phyloP scores from a whole-genome alignment of 2,329 filamentous ascomycete genomes.

The Penicillium sp. region DNA sequence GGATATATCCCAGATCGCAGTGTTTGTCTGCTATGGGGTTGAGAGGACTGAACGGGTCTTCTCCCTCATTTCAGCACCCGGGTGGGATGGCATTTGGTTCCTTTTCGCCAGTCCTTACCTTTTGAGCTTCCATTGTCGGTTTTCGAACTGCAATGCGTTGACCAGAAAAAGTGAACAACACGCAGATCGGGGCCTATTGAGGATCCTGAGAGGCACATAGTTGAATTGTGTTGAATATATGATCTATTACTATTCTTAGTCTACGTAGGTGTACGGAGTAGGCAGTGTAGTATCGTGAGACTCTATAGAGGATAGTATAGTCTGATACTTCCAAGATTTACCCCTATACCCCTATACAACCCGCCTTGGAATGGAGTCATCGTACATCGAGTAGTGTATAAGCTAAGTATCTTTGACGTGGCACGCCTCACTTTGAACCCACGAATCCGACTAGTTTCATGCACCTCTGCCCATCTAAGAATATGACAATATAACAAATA shows the following conservation, averaged over 20 bases:
- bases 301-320: too few species aligned
- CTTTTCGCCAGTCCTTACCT: constrained; percentile 31
- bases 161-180: constrained; percentile 31
- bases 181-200: constrained; percentile 17
- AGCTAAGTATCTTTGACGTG: constrained; percentile 5
- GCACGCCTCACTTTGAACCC: constrained; percentile 23
- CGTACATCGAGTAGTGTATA: background rate
- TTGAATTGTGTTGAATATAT: constrained; percentile 19
- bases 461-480: constrained; percentile 13
- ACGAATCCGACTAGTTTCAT: constrained; percentile 3
- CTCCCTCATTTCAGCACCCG: constrained; percentile 17
- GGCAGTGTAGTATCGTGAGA: too few species aligned
- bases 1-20: constrained; percentile 10
- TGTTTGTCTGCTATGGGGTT: background rate
- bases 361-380: background rate
- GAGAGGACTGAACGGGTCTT: constrained; percentile 2
- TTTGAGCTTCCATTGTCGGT: constrained; percentile 18
- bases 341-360: too few species aligned
- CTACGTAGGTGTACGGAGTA: background rate
- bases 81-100: constrained; percentile 33
- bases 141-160: constrained; percentile 21
- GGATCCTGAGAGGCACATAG: constrained; percentile 24
- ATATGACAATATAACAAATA: background rate
- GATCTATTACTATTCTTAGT: constrained; percentile 6
- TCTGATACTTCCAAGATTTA: too few species aligned